Conservation (phyloP, 192 early-diverging fungal genomes). For the Borealophlyctis nickersoniae region DNA sequence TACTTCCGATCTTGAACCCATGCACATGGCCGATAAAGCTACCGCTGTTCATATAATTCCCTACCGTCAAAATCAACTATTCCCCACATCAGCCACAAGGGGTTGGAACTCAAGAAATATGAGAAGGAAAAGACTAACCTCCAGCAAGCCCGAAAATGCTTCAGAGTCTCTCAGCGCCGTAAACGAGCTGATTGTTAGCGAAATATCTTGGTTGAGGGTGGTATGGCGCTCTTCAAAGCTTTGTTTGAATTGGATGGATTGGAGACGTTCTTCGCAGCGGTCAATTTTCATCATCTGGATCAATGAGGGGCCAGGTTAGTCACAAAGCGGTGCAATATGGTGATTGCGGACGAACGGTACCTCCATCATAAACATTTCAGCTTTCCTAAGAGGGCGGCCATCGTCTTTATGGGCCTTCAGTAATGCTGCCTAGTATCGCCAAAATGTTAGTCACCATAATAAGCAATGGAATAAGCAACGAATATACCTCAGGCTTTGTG, state of each 20-base stretch:
- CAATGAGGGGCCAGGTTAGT: too few species aligned
- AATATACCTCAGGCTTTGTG: constrained; percentile 34
- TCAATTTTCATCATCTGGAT: constrained; percentile 37
- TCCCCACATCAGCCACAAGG: too few species aligned
- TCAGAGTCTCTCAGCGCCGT: constrained; percentile 26
- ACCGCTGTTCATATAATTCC: constrained; percentile 46
- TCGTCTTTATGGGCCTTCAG: constrained; percentile 29
- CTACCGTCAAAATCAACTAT: constrained; percentile 41
- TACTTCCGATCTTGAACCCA: constrained; percentile 40
- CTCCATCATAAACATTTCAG: constrained; percentile 37
- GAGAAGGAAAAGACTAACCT: constrained; percentile 24
- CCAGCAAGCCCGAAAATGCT: constrained; percentile 33
- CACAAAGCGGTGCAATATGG: too few species aligned
- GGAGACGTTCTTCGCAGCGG: constrained; percentile 15
- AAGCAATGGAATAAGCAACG: too few species aligned
- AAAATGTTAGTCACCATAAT: too few species aligned
- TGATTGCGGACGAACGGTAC: too few species aligned
- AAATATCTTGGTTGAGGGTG: too few species aligned
- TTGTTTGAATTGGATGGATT: constrained; percentile 32
- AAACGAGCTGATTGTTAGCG: constrained; percentile 17
- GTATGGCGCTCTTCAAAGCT: constrained; percentile 35
- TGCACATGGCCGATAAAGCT: constrained; percentile 38
- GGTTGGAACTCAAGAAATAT: too few species aligned
- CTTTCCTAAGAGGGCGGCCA: constrained; percentile 14
- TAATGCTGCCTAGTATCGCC: constrained; percentile 8